Evolutionary conservation across 2,329 filamentous ascomycete species (phyloP), one percentile per base, ranked within the genome.

Genomic region (Venturia asperata): DNA sequence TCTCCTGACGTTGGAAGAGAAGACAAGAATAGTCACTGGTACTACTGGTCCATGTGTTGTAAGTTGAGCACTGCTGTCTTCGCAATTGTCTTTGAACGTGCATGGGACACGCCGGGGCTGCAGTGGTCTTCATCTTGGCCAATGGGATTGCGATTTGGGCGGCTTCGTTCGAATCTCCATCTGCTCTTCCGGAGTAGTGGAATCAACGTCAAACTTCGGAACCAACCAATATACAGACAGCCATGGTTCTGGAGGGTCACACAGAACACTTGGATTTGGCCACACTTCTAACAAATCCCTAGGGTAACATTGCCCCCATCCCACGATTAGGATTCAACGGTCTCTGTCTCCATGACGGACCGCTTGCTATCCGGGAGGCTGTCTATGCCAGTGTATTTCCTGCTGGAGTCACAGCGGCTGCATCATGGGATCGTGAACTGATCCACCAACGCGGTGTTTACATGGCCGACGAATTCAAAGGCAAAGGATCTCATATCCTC

Each of bases 401-500:
- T 4, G 73, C 76, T n/a, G 76, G 74, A 5, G 69, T 78, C n/a
- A 74, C 74, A 11, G 73, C 72, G 2, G 74, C 73, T 17, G 71
- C 73, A 39, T 78, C 77, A 7, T 77, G 71, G 76, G 76, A 73
- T 64, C 64, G 70, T 17, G 68, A 70, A 13, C 69, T 76, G 34
- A 71, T 76, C 19, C 69, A 71, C 9, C 70, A 75, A 66, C 69
- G 74, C 24, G 74, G 74, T 30, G 64, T 66, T 5, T 74, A 74
- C 58, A 68, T 76, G 9, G 74, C 73, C n/a, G 68, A 69, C 1
- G 78, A 80, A 66, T 75, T 76, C 64, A 78, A 76, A 63, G 73
- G 68, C 30, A 74, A 80, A 61, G 79, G 78, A 15, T 71, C 77
- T 9, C 73, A 80, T 66, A 71, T 80, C 9, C 69, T 75, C 3